These are phyloP conservation scores for Lophium mytilinum DNA, from an alignment of 495 filamentous ascomycete species.

Conservation along the genomic window DNA sequence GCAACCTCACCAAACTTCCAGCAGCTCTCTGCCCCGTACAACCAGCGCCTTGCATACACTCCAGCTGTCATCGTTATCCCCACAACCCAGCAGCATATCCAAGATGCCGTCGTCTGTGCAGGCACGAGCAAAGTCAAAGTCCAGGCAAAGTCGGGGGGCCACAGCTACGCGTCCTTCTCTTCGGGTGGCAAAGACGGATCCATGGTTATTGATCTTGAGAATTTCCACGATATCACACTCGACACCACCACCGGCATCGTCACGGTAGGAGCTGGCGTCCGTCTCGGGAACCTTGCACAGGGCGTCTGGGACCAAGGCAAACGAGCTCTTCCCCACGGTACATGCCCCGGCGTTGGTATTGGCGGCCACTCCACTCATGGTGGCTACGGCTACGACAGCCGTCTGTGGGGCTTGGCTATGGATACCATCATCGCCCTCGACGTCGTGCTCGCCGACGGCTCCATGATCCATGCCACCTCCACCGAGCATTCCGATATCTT, in stretches of 20 bases:
- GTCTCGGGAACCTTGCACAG: constrained; percentile 52
- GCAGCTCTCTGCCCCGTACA: constrained; percentile 42
- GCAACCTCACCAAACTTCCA: constrained; percentile 1
- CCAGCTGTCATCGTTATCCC: constrained; percentile 60
- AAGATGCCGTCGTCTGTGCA: constrained; percentile 53
- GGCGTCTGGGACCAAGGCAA: constrained; percentile 52
- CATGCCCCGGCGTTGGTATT: constrained; percentile 58
- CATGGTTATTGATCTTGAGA: constrained; percentile 50
- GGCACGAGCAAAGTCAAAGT: constrained; percentile 48
- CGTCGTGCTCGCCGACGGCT: constrained; percentile 58
- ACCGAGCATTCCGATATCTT: constrained; percentile 32
- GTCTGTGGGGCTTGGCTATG: constrained; percentile 56
- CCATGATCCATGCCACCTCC: constrained; percentile 35
- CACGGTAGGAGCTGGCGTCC: constrained; percentile 56
- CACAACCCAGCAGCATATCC: constrained; percentile 48
- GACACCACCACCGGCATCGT: constrained; percentile 50
- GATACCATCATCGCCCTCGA: constrained; percentile 54
- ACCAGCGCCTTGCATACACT: constrained; percentile 52
- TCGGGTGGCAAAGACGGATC: constrained; percentile 46
- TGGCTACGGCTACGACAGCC: constrained; percentile 54
- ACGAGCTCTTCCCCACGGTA: constrained; percentile 60
- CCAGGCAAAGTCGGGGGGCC: constrained; percentile 66
- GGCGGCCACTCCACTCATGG: constrained; percentile 69
- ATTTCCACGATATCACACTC: constrained; percentile 40
- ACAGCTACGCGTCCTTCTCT: constrained; percentile 58